A percentile compares a stretch with the other conserved stretches of the same genome.
Evolutionary conservation across 1,139 yeast species (phyloP).

Genomic region (Sugiyamaella pinicola): DNA sequence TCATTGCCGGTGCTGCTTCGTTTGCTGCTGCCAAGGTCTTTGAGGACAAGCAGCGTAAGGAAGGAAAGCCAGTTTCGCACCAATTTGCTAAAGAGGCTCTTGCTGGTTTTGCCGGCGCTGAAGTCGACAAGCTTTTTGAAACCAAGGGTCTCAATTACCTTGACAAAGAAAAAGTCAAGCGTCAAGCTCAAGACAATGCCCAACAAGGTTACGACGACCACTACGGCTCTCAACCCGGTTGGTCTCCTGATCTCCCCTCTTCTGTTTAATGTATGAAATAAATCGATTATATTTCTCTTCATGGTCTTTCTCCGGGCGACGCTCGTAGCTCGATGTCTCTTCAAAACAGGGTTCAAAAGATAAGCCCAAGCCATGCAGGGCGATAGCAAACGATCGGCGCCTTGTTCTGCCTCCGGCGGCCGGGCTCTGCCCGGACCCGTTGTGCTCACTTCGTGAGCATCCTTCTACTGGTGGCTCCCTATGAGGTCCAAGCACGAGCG

Average conservation of each 20-base stretch:
- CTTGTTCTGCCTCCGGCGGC: no score
- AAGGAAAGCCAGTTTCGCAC: slow-evolving; percentile 40
- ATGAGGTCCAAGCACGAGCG: no score
- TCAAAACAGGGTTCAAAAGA: no score
- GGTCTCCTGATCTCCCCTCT: slow-evolving; percentile 32
- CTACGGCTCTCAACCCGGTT: slow-evolving; percentile 36
- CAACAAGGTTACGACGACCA: slow-evolving; percentile 37
- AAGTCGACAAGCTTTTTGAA: slow-evolving; percentile 42
- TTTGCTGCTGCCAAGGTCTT: slow-evolving; percentile 39
- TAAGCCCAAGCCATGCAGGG: no score
- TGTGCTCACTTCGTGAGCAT: no score
- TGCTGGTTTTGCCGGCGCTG: slow-evolving; percentile 42
- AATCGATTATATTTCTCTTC: no score
- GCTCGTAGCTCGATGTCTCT: no score
- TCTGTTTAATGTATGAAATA: no score
- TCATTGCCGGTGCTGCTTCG: slow-evolving; percentile 42
- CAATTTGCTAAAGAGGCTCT: slow-evolving; percentile 39
- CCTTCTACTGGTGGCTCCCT: no score
- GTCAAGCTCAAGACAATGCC: slow-evolving; percentile 34
- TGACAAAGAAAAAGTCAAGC: slow-evolving; percentile 34
- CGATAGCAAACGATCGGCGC: no score
- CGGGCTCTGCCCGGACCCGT: no score
- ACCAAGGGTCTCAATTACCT: slow-evolving; percentile 41
- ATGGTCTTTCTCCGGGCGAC: no score
- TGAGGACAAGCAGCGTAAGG: slow-evolving; percentile 39